phyloP scores from a whole-genome alignment of 2,329 filamentous ascomycete genomes.

The Chrysoporthe austroafricana region DNA sequence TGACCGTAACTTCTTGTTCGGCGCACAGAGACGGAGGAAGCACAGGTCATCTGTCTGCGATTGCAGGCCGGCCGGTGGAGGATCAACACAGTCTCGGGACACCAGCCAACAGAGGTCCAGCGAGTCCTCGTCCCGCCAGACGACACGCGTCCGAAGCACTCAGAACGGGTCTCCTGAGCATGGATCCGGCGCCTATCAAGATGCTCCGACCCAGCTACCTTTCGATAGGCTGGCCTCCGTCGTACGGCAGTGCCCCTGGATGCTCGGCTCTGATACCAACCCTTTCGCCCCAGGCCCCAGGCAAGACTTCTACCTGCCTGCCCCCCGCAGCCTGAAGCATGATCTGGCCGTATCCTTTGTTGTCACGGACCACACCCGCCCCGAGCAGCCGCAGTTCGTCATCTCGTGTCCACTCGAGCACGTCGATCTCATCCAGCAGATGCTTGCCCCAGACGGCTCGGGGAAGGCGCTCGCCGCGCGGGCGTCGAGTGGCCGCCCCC shows the following conservation, averaged over 20 bases:
- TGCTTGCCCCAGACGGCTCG: conserved; percentile 20
- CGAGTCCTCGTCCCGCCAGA: neutral
- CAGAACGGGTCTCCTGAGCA: too few species aligned
- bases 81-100: conserved; percentile 1
- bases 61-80: conserved; percentile 3
- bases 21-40: conserved; percentile 7
- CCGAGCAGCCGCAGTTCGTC: conserved; percentile 26
- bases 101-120: neutral
- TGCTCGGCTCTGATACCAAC: conserved; percentile 3
- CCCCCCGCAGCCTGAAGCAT: conserved; percentile 23
- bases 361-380: conserved; percentile 23
- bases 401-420: conserved; percentile 27
- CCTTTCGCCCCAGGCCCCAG: neutral
- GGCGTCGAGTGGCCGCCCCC: conserved; percentile 21
- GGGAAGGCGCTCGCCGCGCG: conserved; percentile 16
- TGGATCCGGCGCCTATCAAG: neutral
- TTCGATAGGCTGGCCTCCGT: conserved; percentile 17
- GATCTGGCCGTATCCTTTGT: conserved; percentile 27
- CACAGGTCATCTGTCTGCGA: conserved; percentile 18
- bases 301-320: conserved; percentile 15
- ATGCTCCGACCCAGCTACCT: neutral
- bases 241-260: conserved; percentile 26
- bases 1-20: conserved; percentile 15
- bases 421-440: conserved; percentile 17
- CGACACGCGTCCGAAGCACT: neutral